These are phyloP conservation scores for Corallochytrium limacisporum DNA, from an alignment of 78 protist species.

Conservation along the genomic window DNA sequence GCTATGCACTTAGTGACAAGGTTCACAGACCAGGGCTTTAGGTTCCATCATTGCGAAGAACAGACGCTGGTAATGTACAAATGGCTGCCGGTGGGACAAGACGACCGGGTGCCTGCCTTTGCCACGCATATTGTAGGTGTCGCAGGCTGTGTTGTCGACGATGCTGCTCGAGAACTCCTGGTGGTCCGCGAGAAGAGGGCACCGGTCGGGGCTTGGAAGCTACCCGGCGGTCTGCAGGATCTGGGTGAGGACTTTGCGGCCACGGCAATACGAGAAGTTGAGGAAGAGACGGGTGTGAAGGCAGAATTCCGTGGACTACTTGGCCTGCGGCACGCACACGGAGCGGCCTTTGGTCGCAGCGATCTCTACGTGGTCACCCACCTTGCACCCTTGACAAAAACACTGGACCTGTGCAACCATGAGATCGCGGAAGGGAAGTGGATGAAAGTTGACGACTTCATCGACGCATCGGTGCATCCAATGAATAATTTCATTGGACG, in stretches of 20 bases:
- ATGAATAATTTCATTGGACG: too few relatives aligned
- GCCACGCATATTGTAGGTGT: slow-evolving; percentile 8
- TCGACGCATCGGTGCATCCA: too few relatives aligned
- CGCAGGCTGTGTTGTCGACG: slow-evolving; percentile 11
- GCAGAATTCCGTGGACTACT: not conserved
- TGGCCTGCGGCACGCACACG: not conserved
- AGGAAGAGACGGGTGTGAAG: slow-evolving; percentile 16
- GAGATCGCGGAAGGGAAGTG: too few relatives aligned
- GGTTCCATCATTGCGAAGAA: not conserved
- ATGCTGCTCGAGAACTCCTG: not conserved
- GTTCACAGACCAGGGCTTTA: too few relatives aligned
- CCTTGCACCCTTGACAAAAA: too few relatives aligned
- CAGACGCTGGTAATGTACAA: not conserved
- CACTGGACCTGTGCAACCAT: too few relatives aligned
- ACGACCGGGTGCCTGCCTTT: not conserved
- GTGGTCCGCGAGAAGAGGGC: not conserved
- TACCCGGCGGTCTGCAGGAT: slow-evolving; percentile 14
- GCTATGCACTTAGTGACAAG: too few relatives aligned
- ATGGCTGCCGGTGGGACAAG: not conserved
- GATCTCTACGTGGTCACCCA: slow-evolving; percentile 1
- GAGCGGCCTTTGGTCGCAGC: not conserved
- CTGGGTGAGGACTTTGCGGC: slow-evolving; percentile 10
- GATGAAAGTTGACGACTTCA: too few relatives aligned
- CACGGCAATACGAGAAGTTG: slow-evolving; percentile 6
- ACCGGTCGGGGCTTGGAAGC: not conserved